Percentiles rank a stretch among this genome's conserved stretches.
Evolutionary conservation across 371 early-diverging fungal genomes (phyloP).

Genomic region (Mucor lusitanicus): DNA sequence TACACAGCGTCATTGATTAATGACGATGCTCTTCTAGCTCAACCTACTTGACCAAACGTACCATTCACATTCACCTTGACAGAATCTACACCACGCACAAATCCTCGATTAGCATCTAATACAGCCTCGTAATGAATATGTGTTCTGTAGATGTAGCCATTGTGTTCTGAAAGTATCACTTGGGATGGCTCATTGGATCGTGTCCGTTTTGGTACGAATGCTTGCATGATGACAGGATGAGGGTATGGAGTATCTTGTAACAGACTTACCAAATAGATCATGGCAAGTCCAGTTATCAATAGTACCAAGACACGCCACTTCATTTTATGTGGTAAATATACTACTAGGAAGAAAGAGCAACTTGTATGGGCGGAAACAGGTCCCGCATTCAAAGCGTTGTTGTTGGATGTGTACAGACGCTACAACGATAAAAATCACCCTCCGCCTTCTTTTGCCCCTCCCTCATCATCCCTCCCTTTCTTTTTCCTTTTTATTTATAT

Average conservation of each 20-base stretch:
- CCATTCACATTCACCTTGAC: constrained; percentile 23
- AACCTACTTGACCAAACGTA: not conserved
- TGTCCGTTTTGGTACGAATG: not conserved
- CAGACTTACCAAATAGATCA: constrained; percentile 45
- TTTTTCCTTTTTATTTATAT: constrained; percentile 2
- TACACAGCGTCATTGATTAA: not conserved
- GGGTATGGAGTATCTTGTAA: constrained; percentile 45
- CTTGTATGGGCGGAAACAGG: not conserved
- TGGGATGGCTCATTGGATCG: constrained; percentile 17
- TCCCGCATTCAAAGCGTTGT: not conserved
- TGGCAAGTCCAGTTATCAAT: constrained; percentile 35
- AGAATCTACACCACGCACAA: constrained; percentile 20
- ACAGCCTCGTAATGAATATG: constrained; percentile 32
- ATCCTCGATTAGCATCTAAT: constrained; percentile 4
- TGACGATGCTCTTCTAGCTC: not conserved
- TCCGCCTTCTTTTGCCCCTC: not conserved
- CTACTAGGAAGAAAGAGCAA: not conserved
- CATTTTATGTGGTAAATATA: constrained; percentile 20
- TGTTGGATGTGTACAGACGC: not conserved
- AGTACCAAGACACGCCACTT: constrained; percentile 50
- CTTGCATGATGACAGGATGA: constrained; percentile 33
- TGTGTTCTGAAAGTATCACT: constrained; percentile 23
- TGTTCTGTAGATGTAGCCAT: constrained; percentile 39
- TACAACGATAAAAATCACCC: not conserved
- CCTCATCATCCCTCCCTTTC: not conserved